These are phyloP conservation scores for Mycena leptocephala DNA, from an alignment of 768 basidiomycete genomes.

Conservation along the genomic window DNA sequence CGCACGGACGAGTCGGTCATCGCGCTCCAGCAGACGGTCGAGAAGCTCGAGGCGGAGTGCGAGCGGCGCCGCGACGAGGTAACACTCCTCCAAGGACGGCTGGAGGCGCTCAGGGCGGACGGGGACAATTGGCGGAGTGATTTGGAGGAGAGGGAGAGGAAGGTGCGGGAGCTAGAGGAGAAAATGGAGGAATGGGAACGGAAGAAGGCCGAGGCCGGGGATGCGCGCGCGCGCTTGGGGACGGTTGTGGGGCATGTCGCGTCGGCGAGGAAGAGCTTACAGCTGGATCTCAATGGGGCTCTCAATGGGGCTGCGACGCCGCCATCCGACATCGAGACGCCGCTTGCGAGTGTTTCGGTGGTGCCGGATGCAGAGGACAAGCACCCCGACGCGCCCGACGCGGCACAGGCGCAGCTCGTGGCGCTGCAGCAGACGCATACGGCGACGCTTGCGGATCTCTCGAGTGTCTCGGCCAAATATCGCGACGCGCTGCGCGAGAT, in stretches of 20 bases:
- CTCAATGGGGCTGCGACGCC: conserved; percentile 21
- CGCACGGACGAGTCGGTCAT: conserved; percentile 87
- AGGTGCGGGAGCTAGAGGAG: conserved; percentile 82
- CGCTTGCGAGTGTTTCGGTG: conserved; percentile 23
- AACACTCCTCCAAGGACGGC: conserved; percentile 76
- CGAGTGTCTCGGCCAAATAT: conserved; percentile 86
- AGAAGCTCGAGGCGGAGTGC: conserved; percentile 83
- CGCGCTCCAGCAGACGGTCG: conserved; percentile 78
- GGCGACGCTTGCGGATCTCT: conserved; percentile 85
- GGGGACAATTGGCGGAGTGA: conserved; percentile 89
- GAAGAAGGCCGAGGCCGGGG: conserved; percentile 77
- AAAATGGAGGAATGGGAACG: conserved; percentile 87
- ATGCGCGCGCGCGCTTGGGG: conserved; percentile 78
- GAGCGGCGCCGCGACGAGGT: conserved; percentile 84
- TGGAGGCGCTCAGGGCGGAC: conserved; percentile 80
- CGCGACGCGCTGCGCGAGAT: conserved; percentile 93
- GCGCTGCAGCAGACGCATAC: conserved; percentile 88
- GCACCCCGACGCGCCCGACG: conserved; percentile 12
- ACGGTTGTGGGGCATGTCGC: conserved; percentile 81
- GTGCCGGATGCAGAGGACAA: conserved; percentile 31
- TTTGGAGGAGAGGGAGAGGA: conserved; percentile 87
- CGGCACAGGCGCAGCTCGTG: conserved; percentile 71
- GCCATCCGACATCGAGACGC: conserved; percentile 27
- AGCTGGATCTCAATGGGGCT: conserved; percentile 59
- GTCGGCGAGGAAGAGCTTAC: conserved; percentile 77